A percentile compares a stretch with the other conserved stretches of the same genome.
Evolutionary conservation across 768 basidiomycete genomes (phyloP).

Genomic region (Dentipellis sp.): DNA sequence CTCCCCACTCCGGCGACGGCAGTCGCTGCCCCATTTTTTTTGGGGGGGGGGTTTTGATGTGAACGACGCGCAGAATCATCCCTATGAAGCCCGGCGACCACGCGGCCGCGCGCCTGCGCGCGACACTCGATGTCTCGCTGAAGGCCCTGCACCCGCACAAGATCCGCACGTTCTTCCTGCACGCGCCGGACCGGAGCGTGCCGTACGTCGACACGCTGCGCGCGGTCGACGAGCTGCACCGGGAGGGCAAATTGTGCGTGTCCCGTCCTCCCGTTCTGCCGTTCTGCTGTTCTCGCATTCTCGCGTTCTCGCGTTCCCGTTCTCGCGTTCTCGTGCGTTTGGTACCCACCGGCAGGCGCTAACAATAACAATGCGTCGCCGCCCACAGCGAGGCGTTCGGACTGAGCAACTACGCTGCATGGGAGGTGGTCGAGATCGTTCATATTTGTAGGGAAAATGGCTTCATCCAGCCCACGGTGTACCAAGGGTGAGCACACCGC

Average conservation of each 20-base stretch:
- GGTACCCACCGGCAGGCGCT: not conserved
- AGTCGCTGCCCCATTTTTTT: too few species aligned
- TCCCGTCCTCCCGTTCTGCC: too few species aligned
- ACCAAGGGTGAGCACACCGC: slow-evolving; percentile 36
- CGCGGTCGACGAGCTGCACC: slow-evolving; percentile 40
- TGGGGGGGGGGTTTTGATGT: too few species aligned
- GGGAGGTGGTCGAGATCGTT: slow-evolving; percentile 47
- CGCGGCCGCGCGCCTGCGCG: slow-evolving; percentile 29
- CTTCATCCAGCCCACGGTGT: slow-evolving; percentile 46
- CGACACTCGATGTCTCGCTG: slow-evolving; percentile 36
- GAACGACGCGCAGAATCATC: slow-evolving; percentile 24
- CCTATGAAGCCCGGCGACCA: slow-evolving; percentile 33
- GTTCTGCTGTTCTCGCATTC: too few species aligned
- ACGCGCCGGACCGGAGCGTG: slow-evolving; percentile 49
- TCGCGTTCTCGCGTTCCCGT: too few species aligned
- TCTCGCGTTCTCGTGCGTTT: not conserved
- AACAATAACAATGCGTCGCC: slow-evolving; percentile 11
- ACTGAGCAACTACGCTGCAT: slow-evolving; percentile 48
- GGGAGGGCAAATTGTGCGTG: slow-evolving; percentile 46
- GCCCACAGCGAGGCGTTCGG: slow-evolving; percentile 41
- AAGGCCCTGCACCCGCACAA: slow-evolving; percentile 35
- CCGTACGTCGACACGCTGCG: slow-evolving; percentile 48
- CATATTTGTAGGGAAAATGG: slow-evolving; percentile 45
- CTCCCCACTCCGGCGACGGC: not conserved
- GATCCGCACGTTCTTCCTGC: slow-evolving; percentile 45